Conservation (phyloP, 305 asterid genomes). For the Fraxinus angustifolia region DNA sequence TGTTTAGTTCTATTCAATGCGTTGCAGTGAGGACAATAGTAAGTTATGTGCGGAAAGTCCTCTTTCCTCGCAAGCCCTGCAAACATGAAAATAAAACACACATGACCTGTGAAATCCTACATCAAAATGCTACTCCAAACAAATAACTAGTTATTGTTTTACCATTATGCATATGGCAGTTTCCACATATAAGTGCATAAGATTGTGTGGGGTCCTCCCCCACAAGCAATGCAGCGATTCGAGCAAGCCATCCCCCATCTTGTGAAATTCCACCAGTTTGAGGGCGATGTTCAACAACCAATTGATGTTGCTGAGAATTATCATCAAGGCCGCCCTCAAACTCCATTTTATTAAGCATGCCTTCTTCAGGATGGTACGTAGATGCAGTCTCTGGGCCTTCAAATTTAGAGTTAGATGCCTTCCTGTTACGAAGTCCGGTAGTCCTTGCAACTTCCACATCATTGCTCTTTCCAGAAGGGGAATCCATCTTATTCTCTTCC, state of each 20-base stretch:
- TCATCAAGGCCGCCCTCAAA: slow-evolving; percentile 31
- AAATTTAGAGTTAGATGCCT: slow-evolving; percentile 36
- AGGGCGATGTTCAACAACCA: slow-evolving; percentile 69
- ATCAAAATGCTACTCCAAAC: neutral
- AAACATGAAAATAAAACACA: neutral
- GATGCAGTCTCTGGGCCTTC: slow-evolving; percentile 15
- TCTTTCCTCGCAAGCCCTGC: slow-evolving; percentile 60
- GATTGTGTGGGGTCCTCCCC: slow-evolving; percentile 50
- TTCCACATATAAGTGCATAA: slow-evolving; percentile 84
- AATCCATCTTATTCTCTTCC: slow-evolving; percentile 42
- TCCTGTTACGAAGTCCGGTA: slow-evolving; percentile 68
- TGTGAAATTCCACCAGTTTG: slow-evolving; percentile 39
- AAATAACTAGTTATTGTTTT: slow-evolving; percentile 4
- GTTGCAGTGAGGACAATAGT: slow-evolving; percentile 56
- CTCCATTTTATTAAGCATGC: slow-evolving; percentile 29
- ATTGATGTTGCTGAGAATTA: slow-evolving; percentile 40
- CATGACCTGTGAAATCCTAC: neutral
- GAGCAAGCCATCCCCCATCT: slow-evolving; percentile 72
- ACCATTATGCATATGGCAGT: slow-evolving; percentile 60
- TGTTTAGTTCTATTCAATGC: slow-evolving; percentile 44
- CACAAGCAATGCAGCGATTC: neutral
- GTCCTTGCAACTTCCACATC: slow-evolving; percentile 55
- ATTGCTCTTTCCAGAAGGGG: slow-evolving; percentile 55
- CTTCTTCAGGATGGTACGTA: slow-evolving; percentile 36
- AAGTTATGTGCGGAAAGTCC: slow-evolving; percentile 44